Base-by-base conservation (phyloP, 768 basidiomycete species). In the Nidularia sp. region DNA sequence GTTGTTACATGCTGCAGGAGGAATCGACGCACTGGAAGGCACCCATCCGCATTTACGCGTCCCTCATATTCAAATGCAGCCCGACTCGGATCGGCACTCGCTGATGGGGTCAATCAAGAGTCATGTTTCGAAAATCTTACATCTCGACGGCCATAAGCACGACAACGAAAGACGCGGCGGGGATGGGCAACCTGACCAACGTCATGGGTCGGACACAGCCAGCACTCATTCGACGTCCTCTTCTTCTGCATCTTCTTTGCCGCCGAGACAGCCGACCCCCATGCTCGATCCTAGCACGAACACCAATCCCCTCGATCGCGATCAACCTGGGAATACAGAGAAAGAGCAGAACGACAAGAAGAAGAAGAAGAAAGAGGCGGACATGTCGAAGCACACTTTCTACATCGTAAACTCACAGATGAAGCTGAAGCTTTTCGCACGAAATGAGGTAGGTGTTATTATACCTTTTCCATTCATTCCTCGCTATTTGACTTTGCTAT, bases 301-400 rank as follows among this genome's bases (percentile, higher is more conserved):
- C 59, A 63, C 71, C 32, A 79, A 86, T 57, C 85, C 88, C 1
- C 59, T 88, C 34, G 55, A 64, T 6, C 60, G 60, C 33, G 58
- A 62, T 47, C 53, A 56, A n/a, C 62, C 66, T 35, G 52, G 64
- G 35, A 54, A 63, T 22, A 64, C 62, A 62, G 58, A 60, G 34
- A 60, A 65, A 6, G 63, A 65, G 10, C 69, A 70, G 32, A 73
- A 76, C 42, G 68, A 72, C 49, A 73, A 72, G 53, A 78, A 73
- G 66, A 62, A 62, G 48, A 59, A 59, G 48, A 53, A 53, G 15
- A 53, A 55, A n/a, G 60, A 68, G 1, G 74, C 74, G 35, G 86
- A 90, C 52, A 87, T 93, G 4, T 91, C 88, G 39, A 92, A 90
- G 59, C 96, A 98, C 68, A 96, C 92, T 1, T 98, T 98, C 68